Base-by-base conservation (phyloP, 2,329 filamentous ascomycete genomes). In the Pestalotiopsis sp. region DNA sequence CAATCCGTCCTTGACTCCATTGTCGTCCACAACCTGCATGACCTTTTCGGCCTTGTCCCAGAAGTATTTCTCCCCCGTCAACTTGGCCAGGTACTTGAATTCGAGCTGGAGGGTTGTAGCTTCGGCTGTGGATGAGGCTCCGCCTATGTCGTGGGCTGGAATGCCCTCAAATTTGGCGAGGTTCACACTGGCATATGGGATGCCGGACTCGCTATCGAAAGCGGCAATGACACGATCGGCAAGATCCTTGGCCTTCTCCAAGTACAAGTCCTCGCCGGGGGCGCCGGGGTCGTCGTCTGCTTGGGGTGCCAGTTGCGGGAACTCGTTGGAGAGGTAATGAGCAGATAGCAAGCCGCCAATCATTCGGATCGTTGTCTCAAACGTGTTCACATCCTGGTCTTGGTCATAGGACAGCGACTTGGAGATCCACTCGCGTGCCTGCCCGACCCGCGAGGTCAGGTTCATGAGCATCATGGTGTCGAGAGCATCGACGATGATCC, bases 381-480 rank as follows among this genome's bases (percentile, higher is more conserved):
- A 99, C 0, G 94, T 98, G 79, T 94, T 98, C 67, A 99, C 95
- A 77, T 98, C 94, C 78, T 98, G 94, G 75, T 98, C 87, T 79
- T 97, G 94, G 69, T 98, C 91, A 81, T 97, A 98, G 11, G 90
- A 91, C 70, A 98, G 81, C 7, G 90, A 90, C 4, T 89, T 91
- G 1, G 92, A 86, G 61, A 99, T 89, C 96, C 96, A 99, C 76
- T 97, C 88, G 67, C 95, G 87, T 35, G 96, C 95, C 75, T 97
- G 90, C 48, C 90, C 86, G 52, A 99, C 86, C 70, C 94, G 90
- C 39, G 89, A 92, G 14, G 95, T 98, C 71, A 97, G 85, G 78
- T 98, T 98, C 96, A 99, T 99, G 69, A 99, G 85, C 83, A 99
- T 99, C 86, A 98, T 88, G 0, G 96, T 99, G 79, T 99, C 96